These are phyloP conservation scores for Nakataea oryzae DNA, from an alignment of 2,329 filamentous ascomycete genomes.

Conservation along the genomic window DNA sequence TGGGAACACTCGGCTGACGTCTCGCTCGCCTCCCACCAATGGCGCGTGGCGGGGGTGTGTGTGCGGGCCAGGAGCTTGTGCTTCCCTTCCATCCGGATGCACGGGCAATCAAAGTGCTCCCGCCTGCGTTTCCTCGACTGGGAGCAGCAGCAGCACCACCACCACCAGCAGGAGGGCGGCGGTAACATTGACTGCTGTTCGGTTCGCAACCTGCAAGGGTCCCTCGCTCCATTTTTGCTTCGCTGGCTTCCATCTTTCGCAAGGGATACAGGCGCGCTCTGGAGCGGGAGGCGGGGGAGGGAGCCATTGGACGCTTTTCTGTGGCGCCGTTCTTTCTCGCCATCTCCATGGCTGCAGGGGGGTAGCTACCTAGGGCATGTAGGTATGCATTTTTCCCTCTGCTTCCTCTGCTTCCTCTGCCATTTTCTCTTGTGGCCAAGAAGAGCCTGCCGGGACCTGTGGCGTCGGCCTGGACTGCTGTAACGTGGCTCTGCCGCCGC, in stretches of 20 bases:
- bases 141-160: too few relatives aligned
- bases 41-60: too few relatives aligned
- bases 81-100: too few relatives aligned
- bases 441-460: background rate
- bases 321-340: background rate
- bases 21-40: background rate
- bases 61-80: background rate
- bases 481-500: background rate
- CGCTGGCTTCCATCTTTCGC: background rate
- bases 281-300: background rate
- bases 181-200: background rate
- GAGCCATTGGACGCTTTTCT: background rate
- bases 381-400: background rate
- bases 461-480: too few relatives aligned
- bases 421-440: background rate
- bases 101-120: background rate
- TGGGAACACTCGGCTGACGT: background rate
- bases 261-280: background rate
- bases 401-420: background rate
- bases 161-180: too few relatives aligned
- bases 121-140: background rate
- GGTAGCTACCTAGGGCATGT: too few relatives aligned
- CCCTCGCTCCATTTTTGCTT: background rate
- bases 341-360: too few relatives aligned
- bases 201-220: background rate